Percentiles rank a stretch among this genome's conserved stretches.
These are phyloP conservation scores for Monosporascus sp. DNA, from an alignment of 2,329 filamentous ascomycete species.

Conservation along the genomic window DNA sequence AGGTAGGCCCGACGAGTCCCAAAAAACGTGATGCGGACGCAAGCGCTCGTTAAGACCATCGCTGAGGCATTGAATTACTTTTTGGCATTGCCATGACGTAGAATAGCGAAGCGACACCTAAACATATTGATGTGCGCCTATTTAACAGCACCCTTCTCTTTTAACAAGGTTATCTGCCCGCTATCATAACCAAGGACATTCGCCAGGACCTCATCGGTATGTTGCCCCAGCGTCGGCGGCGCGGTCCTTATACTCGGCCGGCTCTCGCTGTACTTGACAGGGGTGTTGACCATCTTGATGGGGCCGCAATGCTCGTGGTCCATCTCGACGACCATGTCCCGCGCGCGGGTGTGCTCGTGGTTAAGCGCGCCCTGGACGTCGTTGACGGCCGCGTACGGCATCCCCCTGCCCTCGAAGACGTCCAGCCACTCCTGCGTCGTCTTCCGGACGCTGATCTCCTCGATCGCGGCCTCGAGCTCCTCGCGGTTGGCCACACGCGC, in stretches of 20 bases:
- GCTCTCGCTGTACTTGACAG: constrained; percentile 87
- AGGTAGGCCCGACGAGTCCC: too few species aligned
- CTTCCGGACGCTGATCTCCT: constrained; percentile 65
- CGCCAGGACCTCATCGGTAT: constrained; percentile 72
- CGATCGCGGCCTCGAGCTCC: constrained; percentile 73
- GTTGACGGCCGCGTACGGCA: constrained; percentile 94
- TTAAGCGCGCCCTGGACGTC: constrained; percentile 81
- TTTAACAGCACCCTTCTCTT: constrained; percentile 59
- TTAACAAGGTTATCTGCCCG: constrained; percentile 57
- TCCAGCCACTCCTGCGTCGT: constrained; percentile 86
- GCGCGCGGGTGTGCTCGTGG: constrained; percentile 77
- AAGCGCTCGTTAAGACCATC: too few species aligned
- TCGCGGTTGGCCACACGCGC: constrained; percentile 65
- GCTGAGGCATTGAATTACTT: too few species aligned
- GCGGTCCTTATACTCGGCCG: constrained; percentile 69
- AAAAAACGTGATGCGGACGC: too few species aligned
- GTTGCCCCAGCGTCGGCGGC: constrained; percentile 81
- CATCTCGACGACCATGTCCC: constrained; percentile 85
- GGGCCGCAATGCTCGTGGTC: constrained; percentile 78
- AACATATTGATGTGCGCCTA: constrained; percentile 21
- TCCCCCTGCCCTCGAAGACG: constrained; percentile 79
- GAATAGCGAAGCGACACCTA: not conserved
- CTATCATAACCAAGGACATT: constrained; percentile 57
- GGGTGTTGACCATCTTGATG: constrained; percentile 87
- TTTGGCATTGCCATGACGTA: not conserved